Evolutionary conservation across 805 yeast species (phyloP), one percentile per base, ranked within the genome.

Genomic region (Peterozyma toletana): DNA sequence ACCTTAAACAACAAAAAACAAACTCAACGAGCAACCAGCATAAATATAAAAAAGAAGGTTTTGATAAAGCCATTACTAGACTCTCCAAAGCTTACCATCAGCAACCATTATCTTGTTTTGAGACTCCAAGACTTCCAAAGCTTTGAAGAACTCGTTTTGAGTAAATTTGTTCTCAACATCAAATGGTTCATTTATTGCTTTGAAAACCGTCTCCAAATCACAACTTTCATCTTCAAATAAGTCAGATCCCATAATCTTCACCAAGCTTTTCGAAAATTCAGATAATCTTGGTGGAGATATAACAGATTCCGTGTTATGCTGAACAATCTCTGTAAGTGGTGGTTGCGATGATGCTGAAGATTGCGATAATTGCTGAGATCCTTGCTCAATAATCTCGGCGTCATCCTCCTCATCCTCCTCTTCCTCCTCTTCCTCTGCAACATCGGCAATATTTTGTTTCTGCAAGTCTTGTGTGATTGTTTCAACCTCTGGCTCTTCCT

Each of bases 261-360:
- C 78, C 16, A 75, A 65, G 11, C 68, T 58, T 47, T 68, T 65
- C 16, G 71, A 68, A 53, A 79, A 71, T 30, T 57, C 53, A n/a
- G 63, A 66, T 41, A 69, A 63, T 50, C 87, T 67, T 15, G 72
- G 66, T 2, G 70, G 68, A 3, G 85, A 77, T 15, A 80, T 67
- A 9, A 60, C 60, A 11, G 67, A 70, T 31, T 54, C 45, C 3
- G 40, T 40, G 16, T 40, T 49, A n/a, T 46, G 49, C 35, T 48
- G 49, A 27, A 47, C 47, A 18, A 47, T 51, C 11, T 37, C 46
- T 5, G 52, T 38, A 30, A 49, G 49, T 9, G 53, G 53, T 35
- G 55, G 57, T 30, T 45, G 33, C 9, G 38, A 30, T 13, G 21
- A 33, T 29, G 37, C 43, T 10, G 36, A 57, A 30, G 46, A 50